These are phyloP conservation scores for Xylariaceae sp. DNA, from an alignment of 2,329 filamentous ascomycete species.

Conservation along the genomic window DNA sequence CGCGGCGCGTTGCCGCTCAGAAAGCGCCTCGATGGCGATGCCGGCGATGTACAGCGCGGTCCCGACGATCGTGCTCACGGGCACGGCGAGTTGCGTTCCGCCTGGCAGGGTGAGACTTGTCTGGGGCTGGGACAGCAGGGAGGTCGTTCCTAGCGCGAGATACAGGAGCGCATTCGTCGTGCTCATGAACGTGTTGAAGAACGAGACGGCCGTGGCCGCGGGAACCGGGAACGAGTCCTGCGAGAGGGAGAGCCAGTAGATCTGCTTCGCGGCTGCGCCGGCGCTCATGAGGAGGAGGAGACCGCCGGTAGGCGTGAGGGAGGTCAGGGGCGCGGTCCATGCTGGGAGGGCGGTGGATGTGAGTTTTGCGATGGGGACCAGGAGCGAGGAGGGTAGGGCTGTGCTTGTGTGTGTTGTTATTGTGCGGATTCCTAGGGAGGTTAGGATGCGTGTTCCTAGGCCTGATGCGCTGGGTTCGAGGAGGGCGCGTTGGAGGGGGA, in stretches of 20 bases:
- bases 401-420: slow-evolving; percentile 16
- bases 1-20: slow-evolving; percentile 50
- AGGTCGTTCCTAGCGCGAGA: slow-evolving; percentile 43
- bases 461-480: slow-evolving; percentile 30
- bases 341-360: slow-evolving; percentile 6
- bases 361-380: slow-evolving; percentile 24
- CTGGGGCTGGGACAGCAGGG: slow-evolving; percentile 25
- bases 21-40: slow-evolving; percentile 47
- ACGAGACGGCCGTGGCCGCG: slow-evolving; percentile 39
- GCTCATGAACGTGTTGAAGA: slow-evolving; percentile 53
- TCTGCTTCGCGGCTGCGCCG: slow-evolving; percentile 51
- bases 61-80: slow-evolving; percentile 42
- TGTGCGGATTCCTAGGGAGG: slow-evolving; percentile 38
- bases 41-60: slow-evolving; percentile 45
- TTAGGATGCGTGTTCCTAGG: slow-evolving; percentile 43
- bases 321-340: slow-evolving; percentile 32
- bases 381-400: slow-evolving; percentile 36
- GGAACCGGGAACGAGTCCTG: slow-evolving; percentile 45
- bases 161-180: slow-evolving; percentile 51
- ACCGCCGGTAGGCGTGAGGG: slow-evolving; percentile 42
- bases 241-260: slow-evolving; percentile 47
- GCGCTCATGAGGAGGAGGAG: slow-evolving; percentile 49
- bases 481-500: slow-evolving; percentile 26
- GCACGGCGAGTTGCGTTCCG: slow-evolving; percentile 20
- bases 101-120: slow-evolving; percentile 24